phyloP scores from a whole-genome alignment of 768 basidiomycete species.

The Phylloporus rhodoxanthus region DNA sequence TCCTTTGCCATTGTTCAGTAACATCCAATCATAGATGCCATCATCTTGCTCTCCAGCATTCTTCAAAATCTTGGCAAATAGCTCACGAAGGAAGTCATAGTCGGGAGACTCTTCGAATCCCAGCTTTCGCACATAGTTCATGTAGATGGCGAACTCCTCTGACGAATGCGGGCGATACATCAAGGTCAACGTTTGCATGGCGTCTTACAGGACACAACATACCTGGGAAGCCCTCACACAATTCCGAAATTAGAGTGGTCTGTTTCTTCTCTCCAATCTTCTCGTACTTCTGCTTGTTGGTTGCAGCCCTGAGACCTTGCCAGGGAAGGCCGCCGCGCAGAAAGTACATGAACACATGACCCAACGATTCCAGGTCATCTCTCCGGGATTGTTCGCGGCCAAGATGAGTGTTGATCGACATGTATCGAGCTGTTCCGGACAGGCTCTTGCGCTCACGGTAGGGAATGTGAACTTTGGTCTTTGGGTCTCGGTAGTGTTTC shows the following conservation, averaged over 20 bases:
- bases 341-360: conserved; percentile 99
- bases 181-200: background rate
- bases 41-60: conserved; percentile 85
- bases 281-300: conserved; percentile 99
- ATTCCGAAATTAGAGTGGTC: conserved; percentile 81
- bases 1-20: conserved; percentile 88
- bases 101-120: conserved; percentile 97
- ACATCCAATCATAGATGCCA: conserved; percentile 94
- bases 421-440: conserved; percentile 95
- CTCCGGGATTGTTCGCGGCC: conserved; percentile 92
- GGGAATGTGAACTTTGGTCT: conserved; percentile 97
- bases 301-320: conserved; percentile 96
- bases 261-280: conserved; percentile 99
- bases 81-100: conserved; percentile 94
- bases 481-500: conserved; percentile 98
- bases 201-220: conserved; percentile 20
- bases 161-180: background rate
- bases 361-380: conserved; percentile 94
- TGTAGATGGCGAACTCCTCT: conserved; percentile 97
- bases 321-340: conserved; percentile 92
- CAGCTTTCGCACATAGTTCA: conserved; percentile 98
- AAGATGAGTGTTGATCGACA: conserved; percentile 99
- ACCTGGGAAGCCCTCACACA: conserved; percentile 96
- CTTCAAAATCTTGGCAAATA: conserved; percentile 90
- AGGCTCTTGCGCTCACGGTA: conserved; percentile 97